phyloP scores from a whole-genome alignment of 139 green algal species.

The Yamagishiella unicocca region DNA sequence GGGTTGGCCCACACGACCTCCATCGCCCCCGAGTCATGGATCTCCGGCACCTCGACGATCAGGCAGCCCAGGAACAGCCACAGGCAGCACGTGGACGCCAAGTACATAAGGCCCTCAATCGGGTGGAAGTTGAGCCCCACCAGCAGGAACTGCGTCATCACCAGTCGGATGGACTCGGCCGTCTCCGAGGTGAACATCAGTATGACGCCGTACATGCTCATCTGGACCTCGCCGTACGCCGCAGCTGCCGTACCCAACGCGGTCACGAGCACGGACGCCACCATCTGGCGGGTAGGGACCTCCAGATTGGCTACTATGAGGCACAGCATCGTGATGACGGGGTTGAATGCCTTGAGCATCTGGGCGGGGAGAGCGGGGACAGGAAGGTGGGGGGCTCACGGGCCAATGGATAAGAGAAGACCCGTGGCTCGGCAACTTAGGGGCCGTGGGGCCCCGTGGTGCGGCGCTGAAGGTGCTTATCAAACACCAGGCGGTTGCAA shows the following conservation, averaged over 20 bases:
- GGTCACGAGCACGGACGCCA: slow-evolving; percentile 66
- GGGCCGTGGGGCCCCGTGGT: no score
- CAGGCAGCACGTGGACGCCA: slow-evolving; percentile 85
- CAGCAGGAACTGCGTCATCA: slow-evolving; percentile 83
- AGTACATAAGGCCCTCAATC: slow-evolving; percentile 91
- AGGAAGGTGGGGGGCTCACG: background rate
- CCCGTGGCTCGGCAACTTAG: no score
- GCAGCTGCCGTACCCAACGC: slow-evolving; percentile 79
- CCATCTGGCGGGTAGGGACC: slow-evolving; percentile 66
- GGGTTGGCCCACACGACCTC: slow-evolving; percentile 51
- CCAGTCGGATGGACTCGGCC: slow-evolving; percentile 81
- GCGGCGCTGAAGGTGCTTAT: no score
- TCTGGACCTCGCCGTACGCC: slow-evolving; percentile 79
- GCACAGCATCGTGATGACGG: slow-evolving; percentile 89
- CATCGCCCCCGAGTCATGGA: slow-evolving; percentile 61
- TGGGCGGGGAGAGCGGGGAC: background rate
- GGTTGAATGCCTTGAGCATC: slow-evolving; percentile 86
- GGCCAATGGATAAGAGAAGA: no score
- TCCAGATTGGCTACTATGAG: slow-evolving; percentile 85
- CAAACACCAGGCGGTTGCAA: no score
- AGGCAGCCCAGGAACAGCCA: slow-evolving; percentile 79
- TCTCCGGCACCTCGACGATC: slow-evolving; percentile 63
- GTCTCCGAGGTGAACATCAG: slow-evolving; percentile 86
- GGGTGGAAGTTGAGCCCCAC: slow-evolving; percentile 88
- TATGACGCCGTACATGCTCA: slow-evolving; percentile 74